A percentile compares a stretch with the other conserved stretches of the same genome.
Evolutionary conservation across 331 rosid genomes (phyloP).

Genomic region (Stylosanthes scabra): DNA sequence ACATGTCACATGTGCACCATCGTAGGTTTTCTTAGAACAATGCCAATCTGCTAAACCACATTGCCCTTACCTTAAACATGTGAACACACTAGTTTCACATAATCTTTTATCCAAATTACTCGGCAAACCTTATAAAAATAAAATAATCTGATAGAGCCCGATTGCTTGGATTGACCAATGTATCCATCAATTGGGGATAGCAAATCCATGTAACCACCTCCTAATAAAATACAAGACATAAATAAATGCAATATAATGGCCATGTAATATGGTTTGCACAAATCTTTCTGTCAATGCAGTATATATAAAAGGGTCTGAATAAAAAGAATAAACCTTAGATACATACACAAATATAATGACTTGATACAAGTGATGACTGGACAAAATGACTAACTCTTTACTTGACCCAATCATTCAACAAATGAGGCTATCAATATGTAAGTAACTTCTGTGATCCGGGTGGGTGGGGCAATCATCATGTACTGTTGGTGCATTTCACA

Average conservation of each 20-base stretch:
- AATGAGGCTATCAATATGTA: conserved; percentile 28
- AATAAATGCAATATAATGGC: conserved; percentile 1
- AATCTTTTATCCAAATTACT: no score
- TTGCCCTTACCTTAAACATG: no score
- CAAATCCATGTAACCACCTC: conserved; percentile 14
- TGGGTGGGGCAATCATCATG: conserved; percentile 20
- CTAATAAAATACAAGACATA: not conserved
- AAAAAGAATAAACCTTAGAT: conserved; percentile 30
- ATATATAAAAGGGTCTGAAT: conserved; percentile 18
- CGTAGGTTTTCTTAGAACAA: not conserved
- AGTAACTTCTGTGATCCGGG: conserved; percentile 33
- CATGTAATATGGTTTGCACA: conserved; percentile 32
- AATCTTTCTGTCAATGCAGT: conserved; percentile 32
- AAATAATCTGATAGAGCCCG: not conserved
- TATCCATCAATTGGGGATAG: conserved; percentile 14
- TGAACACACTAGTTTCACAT: no score
- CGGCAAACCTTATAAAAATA: not conserved
- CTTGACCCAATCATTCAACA: conserved; percentile 36
- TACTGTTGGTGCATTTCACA: conserved; percentile 22
- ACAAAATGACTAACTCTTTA: conserved; percentile 38
- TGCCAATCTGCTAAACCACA: no score
- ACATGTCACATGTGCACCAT: not conserved
- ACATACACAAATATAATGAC: conserved; percentile 45
- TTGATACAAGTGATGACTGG: conserved; percentile 38
- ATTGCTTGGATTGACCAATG: not conserved